Conservation (phyloP, 768 basidiomycete species). For the Baorangia bicolor region DNA sequence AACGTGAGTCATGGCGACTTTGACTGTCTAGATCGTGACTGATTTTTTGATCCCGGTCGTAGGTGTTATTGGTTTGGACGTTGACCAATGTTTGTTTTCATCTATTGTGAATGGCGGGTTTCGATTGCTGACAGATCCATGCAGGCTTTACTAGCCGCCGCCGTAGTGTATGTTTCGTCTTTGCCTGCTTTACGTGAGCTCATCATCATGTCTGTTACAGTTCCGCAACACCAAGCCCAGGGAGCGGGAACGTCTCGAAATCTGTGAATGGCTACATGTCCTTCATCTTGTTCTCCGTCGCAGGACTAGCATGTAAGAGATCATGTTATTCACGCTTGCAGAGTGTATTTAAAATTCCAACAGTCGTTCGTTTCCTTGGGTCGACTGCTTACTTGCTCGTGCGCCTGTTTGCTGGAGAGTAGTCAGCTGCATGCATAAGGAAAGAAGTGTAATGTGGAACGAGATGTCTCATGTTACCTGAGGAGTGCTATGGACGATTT, state of each 20-base stretch:
- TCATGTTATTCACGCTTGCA: background rate
- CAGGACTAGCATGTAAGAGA: constrained; percentile 78
- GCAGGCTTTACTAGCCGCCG: constrained; percentile 70
- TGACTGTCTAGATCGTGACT: constrained; percentile 3
- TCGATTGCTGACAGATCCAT: constrained; percentile 11
- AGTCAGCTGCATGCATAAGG: background rate
- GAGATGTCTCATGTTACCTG: background rate
- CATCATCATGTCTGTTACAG: constrained; percentile 1
- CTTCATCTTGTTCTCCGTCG: constrained; percentile 85
- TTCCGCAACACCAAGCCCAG: constrained; percentile 49
- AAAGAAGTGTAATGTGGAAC: background rate
- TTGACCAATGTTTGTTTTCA: constrained; percentile 68
- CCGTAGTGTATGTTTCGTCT: constrained; percentile 59
- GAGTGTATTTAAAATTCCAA: background rate
- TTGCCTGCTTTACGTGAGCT: background rate
- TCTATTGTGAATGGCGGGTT: background rate
- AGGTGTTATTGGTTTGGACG: constrained; percentile 86
- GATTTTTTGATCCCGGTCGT: constrained; percentile 14
- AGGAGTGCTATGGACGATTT: constrained; percentile 14
- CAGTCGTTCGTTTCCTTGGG: constrained; percentile 85
- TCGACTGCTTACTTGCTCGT: constrained; percentile 81
- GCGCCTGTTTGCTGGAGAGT: constrained; percentile 88
- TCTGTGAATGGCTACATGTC: constrained; percentile 86
- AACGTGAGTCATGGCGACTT: constrained; percentile 47
- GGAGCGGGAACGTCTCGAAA: constrained; percentile 43